Percentiles rank a stretch among this genome's conserved stretches.
Conservation (phyloP, 2,329 filamentous ascomycete genomes). For the Sarocladium oryzae region DNA sequence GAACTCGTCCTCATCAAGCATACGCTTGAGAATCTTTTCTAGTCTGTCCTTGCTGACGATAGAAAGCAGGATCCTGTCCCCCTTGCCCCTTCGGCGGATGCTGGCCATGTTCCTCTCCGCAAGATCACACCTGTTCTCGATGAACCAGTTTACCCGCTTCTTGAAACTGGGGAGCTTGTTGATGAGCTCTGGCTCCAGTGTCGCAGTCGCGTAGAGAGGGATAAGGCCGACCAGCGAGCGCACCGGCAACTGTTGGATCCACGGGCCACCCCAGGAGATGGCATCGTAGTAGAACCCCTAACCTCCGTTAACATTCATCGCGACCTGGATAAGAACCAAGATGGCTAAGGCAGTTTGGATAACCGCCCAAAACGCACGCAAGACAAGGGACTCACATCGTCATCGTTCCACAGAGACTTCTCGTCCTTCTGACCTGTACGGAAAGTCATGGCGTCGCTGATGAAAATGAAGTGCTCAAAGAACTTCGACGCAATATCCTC, state of each 20-base stretch:
- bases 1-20: constrained; percentile 94
- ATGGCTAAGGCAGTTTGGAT: too few relatives aligned
- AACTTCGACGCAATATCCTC: constrained; percentile 98
- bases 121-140: constrained; percentile 77
- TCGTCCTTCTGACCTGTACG: constrained; percentile 63
- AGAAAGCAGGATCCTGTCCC: constrained; percentile 77
- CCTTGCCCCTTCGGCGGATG: constrained; percentile 84
- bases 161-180: constrained; percentile 91
- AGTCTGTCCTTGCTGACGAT: constrained; percentile 92
- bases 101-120: constrained; percentile 92
- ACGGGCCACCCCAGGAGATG: constrained; percentile 91
- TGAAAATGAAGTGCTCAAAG: constrained; percentile 97
- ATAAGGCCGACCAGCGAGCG: constrained; percentile 90
- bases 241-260: constrained; percentile 87
- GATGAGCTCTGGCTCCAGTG: constrained; percentile 87
- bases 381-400: constrained; percentile 59
- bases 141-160: constrained; percentile 88
- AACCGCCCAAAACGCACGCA: too few relatives aligned
- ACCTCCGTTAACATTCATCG: too few relatives aligned
- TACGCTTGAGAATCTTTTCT: constrained; percentile 78
- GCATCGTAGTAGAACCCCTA: constrained; percentile 93
- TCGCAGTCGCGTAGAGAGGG: constrained; percentile 85
- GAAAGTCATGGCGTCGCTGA: constrained; percentile 95
- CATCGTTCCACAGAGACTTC: constrained; percentile 89
- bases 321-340: too few relatives aligned